Base-by-base conservation (phyloP, 2,329 filamentous ascomycete species). In the Pyrenophora seminiperda region DNA sequence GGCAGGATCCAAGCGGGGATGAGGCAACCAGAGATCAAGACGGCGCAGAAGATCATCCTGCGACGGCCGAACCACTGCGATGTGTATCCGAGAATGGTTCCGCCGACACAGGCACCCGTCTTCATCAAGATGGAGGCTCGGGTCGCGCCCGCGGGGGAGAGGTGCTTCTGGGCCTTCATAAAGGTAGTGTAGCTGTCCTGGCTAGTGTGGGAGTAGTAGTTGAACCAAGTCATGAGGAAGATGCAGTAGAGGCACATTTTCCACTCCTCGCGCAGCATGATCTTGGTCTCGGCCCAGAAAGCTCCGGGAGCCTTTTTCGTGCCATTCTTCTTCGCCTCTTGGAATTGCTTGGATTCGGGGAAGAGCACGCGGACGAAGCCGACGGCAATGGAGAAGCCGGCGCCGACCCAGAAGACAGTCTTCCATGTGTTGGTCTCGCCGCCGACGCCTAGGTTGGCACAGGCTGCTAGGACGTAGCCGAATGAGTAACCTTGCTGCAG, bases 101-200 rank as follows among this genome's bases (percentile, higher is more conserved):
- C 88, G 27, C 88, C 89, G 1, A 90, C 83, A 60, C 87, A 89
- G 34, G 89, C 88, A 19, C 89, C 89, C 1, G 82, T 84, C 75
- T 91, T 91, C 85, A 90, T 91, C 50, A 92, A 73, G 59, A 92
- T 91, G n/a, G 83, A 87, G 13, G 88, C 88, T n/a, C 87, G 83
- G 6, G 82, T 87, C 4, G 88, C 86, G 1, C 79, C 79, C 1
- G 76, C 66, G 62, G 89, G 87, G 46, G 79, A 65, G 50, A 92
- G 79, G 56, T 85, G 83, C 73, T 92, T 91, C 61, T 90, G 81
- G 4, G 80, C 81, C 31, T 87, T 78, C 86, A 92, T 88, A 68
- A 91, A 91, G 3, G 89, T 91, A 0, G 89, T 91, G 76, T 91
- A 92, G 40, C 83, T 87, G 75, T 93, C 89, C 70, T 93, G 89